Evolutionary conservation across 2,329 filamentous ascomycete genomes (phyloP), one percentile per base, ranked within the genome.

Genomic region (Alternaria tenuissima): DNA sequence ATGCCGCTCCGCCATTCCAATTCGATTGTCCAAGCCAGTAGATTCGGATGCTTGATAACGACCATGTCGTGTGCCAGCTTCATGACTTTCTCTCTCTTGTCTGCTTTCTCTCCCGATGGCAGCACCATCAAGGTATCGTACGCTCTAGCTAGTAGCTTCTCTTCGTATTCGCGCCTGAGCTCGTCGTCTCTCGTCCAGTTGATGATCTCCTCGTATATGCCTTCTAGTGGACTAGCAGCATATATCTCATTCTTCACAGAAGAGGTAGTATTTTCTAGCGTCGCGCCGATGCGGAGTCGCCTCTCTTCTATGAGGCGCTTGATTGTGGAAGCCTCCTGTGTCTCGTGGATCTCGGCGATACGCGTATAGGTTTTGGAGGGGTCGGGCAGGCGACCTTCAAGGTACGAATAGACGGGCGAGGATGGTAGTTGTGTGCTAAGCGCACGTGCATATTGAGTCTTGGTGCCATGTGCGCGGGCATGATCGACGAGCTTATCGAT

Each of bases 131-230:
- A 84, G 5, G 88, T 86, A 58, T 97, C 93, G 67, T 94, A 90
- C 62, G 90, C 92, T 73, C 94, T 88, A 63, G 90, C 87, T 4
- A 99, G 80, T 14, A 97, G 83, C 79, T 94, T 98, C 77, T 98
- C 94, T 76, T 99, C 96, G 64, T 94, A 96, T 38, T 86, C 85
- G 38, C 94, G 89, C 46, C 95, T 87, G 34, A 93, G 76, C 22
- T 94, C 92, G 73, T 99, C 95, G 70, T 98, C 93, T 58, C 83
- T 87, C 9, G 90, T 90, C 95, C 95, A 99, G 74, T 97, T 89
- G 72, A 97, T 94, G 52, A 97, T 85, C 52, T 93, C 86, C 57
- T 88, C 87, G 74, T 97, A 98, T 46, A 96, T 81, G 36, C 88
- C 82, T 70, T 94, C 93, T n/a, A 99, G 81, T 59, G 88, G 85